Evolutionary conservation across 495 filamentous ascomycete species (phyloP).

Genomic region (Aspergillus cristatus): DNA sequence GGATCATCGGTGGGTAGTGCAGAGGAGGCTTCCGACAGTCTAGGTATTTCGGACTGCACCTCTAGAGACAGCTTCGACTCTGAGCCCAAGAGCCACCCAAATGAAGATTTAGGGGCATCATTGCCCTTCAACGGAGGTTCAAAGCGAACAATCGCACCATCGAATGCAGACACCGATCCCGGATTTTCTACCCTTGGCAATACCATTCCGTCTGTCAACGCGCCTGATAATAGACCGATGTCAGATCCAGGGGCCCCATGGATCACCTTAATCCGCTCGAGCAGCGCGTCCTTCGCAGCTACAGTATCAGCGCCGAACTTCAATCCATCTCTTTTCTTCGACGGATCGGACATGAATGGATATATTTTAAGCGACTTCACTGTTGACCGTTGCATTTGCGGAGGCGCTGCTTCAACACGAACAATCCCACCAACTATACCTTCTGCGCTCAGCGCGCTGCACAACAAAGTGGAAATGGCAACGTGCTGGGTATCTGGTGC

Average conservation of each 20-base stretch:
- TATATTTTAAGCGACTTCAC: constrained; percentile 58
- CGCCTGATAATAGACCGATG: constrained; percentile 63
- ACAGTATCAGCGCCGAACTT: constrained; percentile 86
- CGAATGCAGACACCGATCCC: constrained; percentile 29
- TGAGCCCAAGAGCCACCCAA: constrained; percentile 67
- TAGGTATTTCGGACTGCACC: constrained; percentile 58
- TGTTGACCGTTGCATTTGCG: constrained; percentile 44
- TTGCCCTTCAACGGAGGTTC: constrained; percentile 45
- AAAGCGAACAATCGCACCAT: constrained; percentile 70
- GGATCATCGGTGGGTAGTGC: constrained; percentile 41
- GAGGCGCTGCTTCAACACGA: constrained; percentile 67
- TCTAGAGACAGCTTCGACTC: constrained; percentile 65
- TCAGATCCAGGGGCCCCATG: constrained; percentile 32
- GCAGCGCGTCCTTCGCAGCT: constrained; percentile 59
- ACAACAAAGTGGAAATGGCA: constrained; percentile 68
- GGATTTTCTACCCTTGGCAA: constrained; percentile 42
- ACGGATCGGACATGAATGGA: constrained; percentile 55
- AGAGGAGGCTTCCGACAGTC: constrained; percentile 42
- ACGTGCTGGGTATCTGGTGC: constrained; percentile 71
- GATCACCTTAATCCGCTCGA: constrained; percentile 40
- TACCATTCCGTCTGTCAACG: constrained; percentile 80
- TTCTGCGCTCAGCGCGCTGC: constrained; percentile 56
- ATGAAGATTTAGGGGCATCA: constrained; percentile 38
- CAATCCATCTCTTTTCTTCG: constrained; percentile 51
- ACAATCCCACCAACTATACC: constrained; percentile 81